phyloP scores from a whole-genome alignment of 2,329 filamentous ascomycete species.

The Penicillium verrucosum region DNA sequence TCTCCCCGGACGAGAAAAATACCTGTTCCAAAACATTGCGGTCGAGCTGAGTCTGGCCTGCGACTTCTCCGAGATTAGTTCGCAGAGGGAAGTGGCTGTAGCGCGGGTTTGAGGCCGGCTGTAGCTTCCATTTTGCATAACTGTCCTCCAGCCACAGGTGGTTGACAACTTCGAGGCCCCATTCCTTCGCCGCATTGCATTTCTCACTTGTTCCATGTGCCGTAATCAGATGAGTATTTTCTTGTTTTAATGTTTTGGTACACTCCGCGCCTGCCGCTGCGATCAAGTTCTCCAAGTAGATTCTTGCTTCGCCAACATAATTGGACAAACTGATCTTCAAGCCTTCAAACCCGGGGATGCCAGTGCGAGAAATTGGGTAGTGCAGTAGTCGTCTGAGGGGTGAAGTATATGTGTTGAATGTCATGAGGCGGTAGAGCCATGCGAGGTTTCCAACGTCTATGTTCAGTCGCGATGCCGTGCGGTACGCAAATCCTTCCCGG shows the following conservation, averaged over 20 bases:
- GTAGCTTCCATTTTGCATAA: constrained; percentile 81
- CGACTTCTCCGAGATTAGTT: constrained; percentile 89
- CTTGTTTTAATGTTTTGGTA: constrained; percentile 90
- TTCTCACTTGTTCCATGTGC: constrained; percentile 89
- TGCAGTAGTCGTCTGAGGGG: constrained; percentile 80
- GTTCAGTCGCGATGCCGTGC: constrained; percentile 68
- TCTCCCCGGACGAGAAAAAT: constrained; percentile 51
- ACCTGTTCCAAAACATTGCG: constrained; percentile 67
- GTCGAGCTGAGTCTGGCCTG: constrained; percentile 83
- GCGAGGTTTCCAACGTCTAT: constrained; percentile 89
- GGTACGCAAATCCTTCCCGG: constrained; percentile 75
- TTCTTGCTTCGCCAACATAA: constrained; percentile 88
- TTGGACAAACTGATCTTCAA: constrained; percentile 88
- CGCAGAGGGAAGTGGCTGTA: constrained; percentile 84
- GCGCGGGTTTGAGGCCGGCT: constrained; percentile 66
- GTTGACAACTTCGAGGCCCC: constrained; percentile 86
- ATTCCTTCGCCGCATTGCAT: constrained; percentile 85
- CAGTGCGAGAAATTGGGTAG: constrained; percentile 75
- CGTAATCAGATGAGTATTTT: constrained; percentile 94
- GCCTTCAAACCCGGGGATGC: constrained; percentile 74
- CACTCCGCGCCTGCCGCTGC: constrained; percentile 79
- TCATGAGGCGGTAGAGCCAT: constrained; percentile 92
- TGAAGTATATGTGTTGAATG: constrained; percentile 82
- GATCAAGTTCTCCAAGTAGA: constrained; percentile 90
- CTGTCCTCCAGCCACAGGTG: constrained; percentile 98